A percentile compares a stretch with the other conserved stretches of the same genome.
These are phyloP conservation scores for Yarrowia phangngaensis DNA, from an alignment of 805 yeast genomes.

Conservation along the genomic window DNA sequence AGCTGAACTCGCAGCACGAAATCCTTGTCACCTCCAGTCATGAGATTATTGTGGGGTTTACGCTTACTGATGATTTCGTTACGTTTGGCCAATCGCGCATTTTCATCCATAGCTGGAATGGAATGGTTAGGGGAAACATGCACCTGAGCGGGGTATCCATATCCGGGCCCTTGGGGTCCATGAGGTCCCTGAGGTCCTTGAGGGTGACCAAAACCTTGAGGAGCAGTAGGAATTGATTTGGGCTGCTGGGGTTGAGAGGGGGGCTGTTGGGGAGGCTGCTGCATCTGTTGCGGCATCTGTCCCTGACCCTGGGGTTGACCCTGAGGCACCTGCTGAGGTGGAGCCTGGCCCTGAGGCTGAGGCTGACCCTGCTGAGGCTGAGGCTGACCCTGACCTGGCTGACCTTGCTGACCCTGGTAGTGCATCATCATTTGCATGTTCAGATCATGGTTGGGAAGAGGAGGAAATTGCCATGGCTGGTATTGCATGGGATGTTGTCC, in stretches of 20 bases:
- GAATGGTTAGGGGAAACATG: constrained; percentile 22
- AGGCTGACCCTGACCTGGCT: constrained; percentile 35
- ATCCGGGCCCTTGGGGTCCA: neutral
- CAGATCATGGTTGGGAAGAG: constrained; percentile 19
- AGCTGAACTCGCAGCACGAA: constrained; percentile 90
- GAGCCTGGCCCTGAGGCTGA: constrained; percentile 35
- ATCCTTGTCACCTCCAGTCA: constrained; percentile 97
- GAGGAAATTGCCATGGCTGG: constrained; percentile 26
- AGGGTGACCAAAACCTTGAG: constrained; percentile 10
- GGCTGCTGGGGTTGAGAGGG: neutral
- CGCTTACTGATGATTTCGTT: constrained; percentile 24
- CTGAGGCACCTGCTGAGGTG: constrained; percentile 34
- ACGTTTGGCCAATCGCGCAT: constrained; percentile 20
- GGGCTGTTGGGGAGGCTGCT: constrained; percentile 1
- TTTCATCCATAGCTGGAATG: constrained; percentile 19
- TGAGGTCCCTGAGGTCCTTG: neutral
- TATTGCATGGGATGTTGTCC: constrained; percentile 26
- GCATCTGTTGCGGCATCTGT: constrained; percentile 31
- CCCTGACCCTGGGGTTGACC: constrained; percentile 33
- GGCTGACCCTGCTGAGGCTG: constrained; percentile 36
- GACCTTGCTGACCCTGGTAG: constrained; percentile 29
- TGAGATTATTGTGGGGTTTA: constrained; percentile 69
- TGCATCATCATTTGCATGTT: constrained; percentile 29
- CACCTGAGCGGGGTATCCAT: constrained; percentile 18
- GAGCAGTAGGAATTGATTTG: constrained; percentile 15